A percentile compares a stretch with the other conserved stretches of the same genome.
Conservation (phyloP, 345 rosid genomes). For the Lepidium didymum region DNA sequence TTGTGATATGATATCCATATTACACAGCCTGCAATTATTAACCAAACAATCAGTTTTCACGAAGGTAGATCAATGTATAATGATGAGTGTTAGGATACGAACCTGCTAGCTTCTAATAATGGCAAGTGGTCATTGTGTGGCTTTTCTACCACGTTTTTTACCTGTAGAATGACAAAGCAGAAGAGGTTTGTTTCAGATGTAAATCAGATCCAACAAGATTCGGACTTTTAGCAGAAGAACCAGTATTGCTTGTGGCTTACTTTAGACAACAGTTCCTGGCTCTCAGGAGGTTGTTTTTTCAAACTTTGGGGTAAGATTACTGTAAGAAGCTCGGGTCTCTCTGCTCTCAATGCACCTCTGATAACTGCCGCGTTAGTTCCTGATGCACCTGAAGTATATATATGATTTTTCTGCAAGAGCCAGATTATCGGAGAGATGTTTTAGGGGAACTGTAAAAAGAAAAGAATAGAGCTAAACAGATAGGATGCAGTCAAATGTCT, state of each 20-base stretch:
- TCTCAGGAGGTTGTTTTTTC: slow-evolving; percentile 92
- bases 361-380: slow-evolving; percentile 98
- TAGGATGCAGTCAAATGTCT: slow-evolving; percentile 26
- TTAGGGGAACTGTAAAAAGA: background rate
- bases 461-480: background rate
- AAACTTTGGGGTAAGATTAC: slow-evolving; percentile 90
- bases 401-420: slow-evolving; percentile 85
- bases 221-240: background rate
- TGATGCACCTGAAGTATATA: slow-evolving; percentile 95
- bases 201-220: background rate
- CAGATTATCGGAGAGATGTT: background rate
- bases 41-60: background rate
- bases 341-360: slow-evolving; percentile 97
- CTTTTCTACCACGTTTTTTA: slow-evolving; percentile 74
- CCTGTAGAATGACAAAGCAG: slow-evolving; percentile 34
- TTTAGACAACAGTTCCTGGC: slow-evolving; percentile 84
- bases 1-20: slow-evolving; percentile 90
- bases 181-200: background rate
- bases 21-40: slow-evolving; percentile 61
- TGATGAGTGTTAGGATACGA: background rate
- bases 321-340: slow-evolving; percentile 86
- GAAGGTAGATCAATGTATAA: background rate
- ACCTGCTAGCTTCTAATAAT: slow-evolving; percentile 84
- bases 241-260: slow-evolving; percentile 45
- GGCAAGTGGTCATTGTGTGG: slow-evolving; percentile 78